A percentile compares a stretch with the other conserved stretches of the same genome.
These are phyloP conservation scores for Pythium sp. DNA, from an alignment of 352 stramenopile species.

Conservation along the genomic window DNA sequence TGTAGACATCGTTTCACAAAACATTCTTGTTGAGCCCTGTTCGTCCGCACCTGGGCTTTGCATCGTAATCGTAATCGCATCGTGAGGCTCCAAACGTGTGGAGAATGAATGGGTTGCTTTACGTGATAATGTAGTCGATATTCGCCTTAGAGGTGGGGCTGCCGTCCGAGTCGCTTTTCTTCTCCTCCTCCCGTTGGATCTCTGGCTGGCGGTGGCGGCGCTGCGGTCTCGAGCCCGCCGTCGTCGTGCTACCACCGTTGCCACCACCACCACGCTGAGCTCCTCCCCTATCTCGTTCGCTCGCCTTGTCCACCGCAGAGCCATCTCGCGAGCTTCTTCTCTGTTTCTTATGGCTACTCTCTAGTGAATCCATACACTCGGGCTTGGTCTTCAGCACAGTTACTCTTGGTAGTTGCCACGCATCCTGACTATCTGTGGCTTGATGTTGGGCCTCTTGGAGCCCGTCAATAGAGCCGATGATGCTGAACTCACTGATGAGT, in stretches of 20 bases:
- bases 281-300: background rate
- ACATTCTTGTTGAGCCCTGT: too few species aligned
- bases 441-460: background rate
- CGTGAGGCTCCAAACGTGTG: too few species aligned
- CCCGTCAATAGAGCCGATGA: constrained; percentile 8
- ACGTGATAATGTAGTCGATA: constrained; percentile 10
- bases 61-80: too few species aligned
- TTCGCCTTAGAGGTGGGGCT: background rate
- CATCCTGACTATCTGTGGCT: too few species aligned
- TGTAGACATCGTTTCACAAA: too few species aligned
- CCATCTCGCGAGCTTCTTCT: background rate
- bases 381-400: background rate
- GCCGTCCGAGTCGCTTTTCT: background rate
- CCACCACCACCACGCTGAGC: background rate
- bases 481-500: constrained; percentile 12
- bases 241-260: background rate
- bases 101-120: background rate
- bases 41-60: too few species aligned
- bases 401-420: background rate
- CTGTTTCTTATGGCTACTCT: background rate
- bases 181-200: background rate
- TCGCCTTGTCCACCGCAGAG: background rate
- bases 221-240: too few species aligned
- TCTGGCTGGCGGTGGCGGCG: background rate
- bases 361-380: background rate